phyloP scores from a whole-genome alignment of 768 basidiomycete genomes.

The Naganishia kalamii region DNA sequence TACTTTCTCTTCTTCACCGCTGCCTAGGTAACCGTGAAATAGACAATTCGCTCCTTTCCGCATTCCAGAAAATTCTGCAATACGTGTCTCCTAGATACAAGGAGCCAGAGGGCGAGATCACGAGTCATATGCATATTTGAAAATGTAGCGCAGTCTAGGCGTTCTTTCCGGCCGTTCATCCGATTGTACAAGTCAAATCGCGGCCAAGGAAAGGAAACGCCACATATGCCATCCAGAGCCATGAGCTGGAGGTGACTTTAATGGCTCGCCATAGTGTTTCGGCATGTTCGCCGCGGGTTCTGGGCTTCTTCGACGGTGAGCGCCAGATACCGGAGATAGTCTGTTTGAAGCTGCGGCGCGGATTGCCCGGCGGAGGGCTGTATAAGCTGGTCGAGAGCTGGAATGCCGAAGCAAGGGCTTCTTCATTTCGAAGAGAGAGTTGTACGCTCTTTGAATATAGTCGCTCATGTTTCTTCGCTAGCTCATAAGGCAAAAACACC shows the following conservation, averaged over 20 bases:
- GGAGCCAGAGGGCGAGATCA: conserved; percentile 12
- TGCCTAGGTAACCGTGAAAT: background rate
- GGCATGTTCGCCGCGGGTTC: background rate
- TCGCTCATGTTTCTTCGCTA: background rate
- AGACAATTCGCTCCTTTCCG: background rate
- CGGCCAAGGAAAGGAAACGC: background rate
- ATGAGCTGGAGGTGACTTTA: too few relatives aligned
- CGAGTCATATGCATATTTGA: background rate
- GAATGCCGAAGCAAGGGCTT: background rate
- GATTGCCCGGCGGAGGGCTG: background rate
- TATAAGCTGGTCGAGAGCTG: background rate
- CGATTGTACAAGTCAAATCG: background rate
- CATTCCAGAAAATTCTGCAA: conserved; percentile 4
- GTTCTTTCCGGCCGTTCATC: background rate
- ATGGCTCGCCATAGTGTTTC: background rate
- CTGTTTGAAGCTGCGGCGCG: background rate
- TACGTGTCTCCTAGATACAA: conserved; percentile 17
- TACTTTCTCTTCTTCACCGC: background rate
- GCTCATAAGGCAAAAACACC: conserved; percentile 11
- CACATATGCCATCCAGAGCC: too few relatives aligned
- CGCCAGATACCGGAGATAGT: background rate
- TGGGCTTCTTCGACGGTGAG: conserved; percentile 6
- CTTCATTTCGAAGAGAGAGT: background rate
- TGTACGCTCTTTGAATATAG: background rate
- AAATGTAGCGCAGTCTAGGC: background rate